Conservation (phyloP, 1,284 basidiomycete species). For the Cutaneotrichosporon sp. region DNA sequence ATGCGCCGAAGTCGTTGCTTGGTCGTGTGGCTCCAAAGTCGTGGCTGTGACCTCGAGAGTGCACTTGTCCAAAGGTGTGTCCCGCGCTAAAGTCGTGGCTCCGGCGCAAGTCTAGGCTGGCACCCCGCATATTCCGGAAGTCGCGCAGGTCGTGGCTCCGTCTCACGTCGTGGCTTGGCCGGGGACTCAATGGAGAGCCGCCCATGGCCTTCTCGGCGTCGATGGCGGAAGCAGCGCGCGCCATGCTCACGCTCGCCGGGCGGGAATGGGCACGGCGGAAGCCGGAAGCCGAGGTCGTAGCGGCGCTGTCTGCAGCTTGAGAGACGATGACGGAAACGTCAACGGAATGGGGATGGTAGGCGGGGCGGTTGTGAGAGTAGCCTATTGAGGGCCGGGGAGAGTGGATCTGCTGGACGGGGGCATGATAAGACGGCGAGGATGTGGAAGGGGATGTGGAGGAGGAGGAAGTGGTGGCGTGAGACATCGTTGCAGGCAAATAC, state of each 20-base stretch:
- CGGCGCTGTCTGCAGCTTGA: neutral
- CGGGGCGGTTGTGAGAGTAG: neutral
- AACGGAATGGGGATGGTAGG: neutral
- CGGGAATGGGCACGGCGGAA: constrained; percentile 1
- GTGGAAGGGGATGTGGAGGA: neutral
- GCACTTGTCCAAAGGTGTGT: no score
- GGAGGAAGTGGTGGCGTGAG: no score
- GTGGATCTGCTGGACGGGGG: neutral
- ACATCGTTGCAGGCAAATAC: no score
- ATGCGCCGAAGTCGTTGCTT: constrained; percentile 1
- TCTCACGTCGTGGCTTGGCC: neutral
- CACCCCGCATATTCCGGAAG: neutral
- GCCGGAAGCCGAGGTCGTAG: neutral
- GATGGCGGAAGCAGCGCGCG: neutral
- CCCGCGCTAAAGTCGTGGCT: neutral
- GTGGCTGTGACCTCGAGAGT: neutral
- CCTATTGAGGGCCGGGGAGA: neutral
- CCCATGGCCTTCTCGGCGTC: constrained; percentile 8
- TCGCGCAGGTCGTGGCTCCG: neutral
- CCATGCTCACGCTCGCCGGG: neutral
- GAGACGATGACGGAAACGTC: constrained; percentile 2
- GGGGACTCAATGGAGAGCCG: neutral
- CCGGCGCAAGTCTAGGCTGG: neutral
- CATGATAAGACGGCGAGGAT: neutral
- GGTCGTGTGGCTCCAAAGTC: neutral